Conservation (phyloP, 768 basidiomycete species). For the Royoungia palumana region DNA sequence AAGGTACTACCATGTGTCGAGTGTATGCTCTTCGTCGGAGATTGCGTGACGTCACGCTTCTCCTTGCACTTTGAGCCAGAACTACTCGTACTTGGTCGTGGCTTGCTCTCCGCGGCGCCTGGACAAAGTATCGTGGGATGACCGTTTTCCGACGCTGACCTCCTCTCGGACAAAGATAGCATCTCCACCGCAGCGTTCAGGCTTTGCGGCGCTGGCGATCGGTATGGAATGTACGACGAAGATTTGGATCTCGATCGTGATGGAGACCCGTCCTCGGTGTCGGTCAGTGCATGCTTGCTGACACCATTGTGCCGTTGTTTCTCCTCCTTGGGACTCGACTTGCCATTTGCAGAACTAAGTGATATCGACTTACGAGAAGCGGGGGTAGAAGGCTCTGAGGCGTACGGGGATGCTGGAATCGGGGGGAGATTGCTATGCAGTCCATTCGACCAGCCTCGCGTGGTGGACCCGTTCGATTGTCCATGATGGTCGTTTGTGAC, state of each 20-base stretch:
- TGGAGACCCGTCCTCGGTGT: slow-evolving; percentile 36
- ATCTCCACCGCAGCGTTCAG: slow-evolving; percentile 70
- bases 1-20: slow-evolving; percentile 31
- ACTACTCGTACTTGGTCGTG: slow-evolving; percentile 32
- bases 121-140: slow-evolving; percentile 18
- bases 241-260: slow-evolving; percentile 52
- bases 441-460: slow-evolving; percentile 33
- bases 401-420: slow-evolving; percentile 67
- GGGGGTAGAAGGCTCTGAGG: slow-evolving; percentile 58
- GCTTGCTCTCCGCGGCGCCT: slow-evolving; percentile 21
- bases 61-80: slow-evolving; percentile 26
- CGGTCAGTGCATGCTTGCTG: slow-evolving; percentile 26
- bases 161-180: slow-evolving; percentile 37
- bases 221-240: slow-evolving; percentile 52
- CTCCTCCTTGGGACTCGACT: slow-evolving; percentile 32
- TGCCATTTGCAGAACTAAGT: slow-evolving; percentile 33
- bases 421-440: slow-evolving; percentile 47
- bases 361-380: slow-evolving; percentile 48
- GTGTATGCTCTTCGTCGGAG: slow-evolving; percentile 45
- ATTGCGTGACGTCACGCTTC: slow-evolving; percentile 36
- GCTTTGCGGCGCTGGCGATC: slow-evolving; percentile 62
- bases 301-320: slow-evolving; percentile 26
- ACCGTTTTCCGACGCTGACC: slow-evolving; percentile 28
- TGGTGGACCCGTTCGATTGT: slow-evolving; percentile 22
- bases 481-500: slow-evolving; percentile 30